These are phyloP conservation scores for Albizia julibrissin DNA, from an alignment of 306 rosid genomes.

Conservation along the genomic window DNA sequence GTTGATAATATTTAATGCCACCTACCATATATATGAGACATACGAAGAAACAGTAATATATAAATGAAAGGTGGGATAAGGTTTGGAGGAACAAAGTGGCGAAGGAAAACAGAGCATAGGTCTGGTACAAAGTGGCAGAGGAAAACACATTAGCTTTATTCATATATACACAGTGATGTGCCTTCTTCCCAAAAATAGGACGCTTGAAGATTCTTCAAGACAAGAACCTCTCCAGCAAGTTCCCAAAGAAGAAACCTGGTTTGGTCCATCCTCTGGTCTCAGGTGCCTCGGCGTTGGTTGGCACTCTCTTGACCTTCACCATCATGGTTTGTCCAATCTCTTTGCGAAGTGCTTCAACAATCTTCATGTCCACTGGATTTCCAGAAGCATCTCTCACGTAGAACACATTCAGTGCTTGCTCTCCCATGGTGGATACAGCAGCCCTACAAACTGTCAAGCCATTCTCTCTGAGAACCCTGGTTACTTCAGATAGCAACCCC, in stretches of 20 bases:
- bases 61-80: background rate
- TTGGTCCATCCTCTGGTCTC: constrained; percentile 59
- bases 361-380: constrained; percentile 50
- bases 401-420: constrained; percentile 56
- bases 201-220: constrained; percentile 24
- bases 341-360: constrained; percentile 51
- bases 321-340: constrained; percentile 55
- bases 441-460: constrained; percentile 70
- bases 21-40: background rate
- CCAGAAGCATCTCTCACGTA: constrained; percentile 62
- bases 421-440: constrained; percentile 65
- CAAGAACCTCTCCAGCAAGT: constrained; percentile 58
- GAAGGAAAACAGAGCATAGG: constrained; percentile 30
- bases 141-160: constrained; percentile 41
- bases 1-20: background rate
- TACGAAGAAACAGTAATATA: background rate
- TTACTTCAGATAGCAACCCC: constrained; percentile 74
- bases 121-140: constrained; percentile 6
- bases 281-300: constrained; percentile 41
- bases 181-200: background rate
- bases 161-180: constrained; percentile 27
- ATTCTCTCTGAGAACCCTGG: constrained; percentile 71
- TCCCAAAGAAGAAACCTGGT: constrained; percentile 61
- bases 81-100: background rate
- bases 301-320: constrained; percentile 57